phyloP scores from a whole-genome alignment of 176 grass and related monocot species.

The Musa itinerans region DNA sequence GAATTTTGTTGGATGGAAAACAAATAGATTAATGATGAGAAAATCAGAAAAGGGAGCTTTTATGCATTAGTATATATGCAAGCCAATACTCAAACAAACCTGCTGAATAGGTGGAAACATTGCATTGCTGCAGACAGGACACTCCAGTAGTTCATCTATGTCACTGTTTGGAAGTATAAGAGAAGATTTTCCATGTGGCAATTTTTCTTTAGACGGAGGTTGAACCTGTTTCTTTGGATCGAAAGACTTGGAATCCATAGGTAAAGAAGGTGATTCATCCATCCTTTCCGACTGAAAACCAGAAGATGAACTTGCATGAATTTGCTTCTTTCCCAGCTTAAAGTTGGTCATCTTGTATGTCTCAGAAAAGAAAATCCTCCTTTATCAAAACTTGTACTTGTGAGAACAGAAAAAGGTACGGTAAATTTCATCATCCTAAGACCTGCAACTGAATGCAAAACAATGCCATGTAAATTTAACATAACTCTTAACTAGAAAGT shows the following conservation, averaged over 20 bases:
- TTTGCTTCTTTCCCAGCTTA: slow-evolving; percentile 21
- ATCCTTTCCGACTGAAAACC: slow-evolving; percentile 10
- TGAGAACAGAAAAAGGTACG: background rate
- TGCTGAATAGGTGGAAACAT: slow-evolving; percentile 34
- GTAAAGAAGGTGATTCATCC: slow-evolving; percentile 15
- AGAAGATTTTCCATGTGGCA: slow-evolving; percentile 4
- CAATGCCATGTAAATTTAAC: background rate
- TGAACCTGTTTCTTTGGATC: slow-evolving; percentile 1
- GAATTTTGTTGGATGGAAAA: too few relatives aligned
- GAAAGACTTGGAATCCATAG: slow-evolving; percentile 2
- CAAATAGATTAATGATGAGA: background rate
- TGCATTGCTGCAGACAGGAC: slow-evolving; percentile 17
- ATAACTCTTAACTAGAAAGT: background rate
- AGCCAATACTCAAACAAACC: background rate
- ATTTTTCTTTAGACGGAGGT: slow-evolving; percentile 4
- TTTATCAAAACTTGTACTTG: background rate
- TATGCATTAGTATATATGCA: background rate
- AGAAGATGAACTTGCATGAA: slow-evolving; percentile 2
- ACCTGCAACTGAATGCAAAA: background rate
- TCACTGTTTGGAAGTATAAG: slow-evolving; percentile 5
- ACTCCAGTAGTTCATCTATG: slow-evolving; percentile 21
- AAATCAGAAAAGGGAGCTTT: background rate
- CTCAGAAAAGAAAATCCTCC: background rate
- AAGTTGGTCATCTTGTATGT: slow-evolving; percentile 14
- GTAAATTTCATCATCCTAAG: background rate